Percentiles rank a stretch among this genome's conserved stretches.
Evolutionary conservation across 2,329 filamentous ascomycete genomes (phyloP).

Genomic region (Fusarium proliferatum): DNA sequence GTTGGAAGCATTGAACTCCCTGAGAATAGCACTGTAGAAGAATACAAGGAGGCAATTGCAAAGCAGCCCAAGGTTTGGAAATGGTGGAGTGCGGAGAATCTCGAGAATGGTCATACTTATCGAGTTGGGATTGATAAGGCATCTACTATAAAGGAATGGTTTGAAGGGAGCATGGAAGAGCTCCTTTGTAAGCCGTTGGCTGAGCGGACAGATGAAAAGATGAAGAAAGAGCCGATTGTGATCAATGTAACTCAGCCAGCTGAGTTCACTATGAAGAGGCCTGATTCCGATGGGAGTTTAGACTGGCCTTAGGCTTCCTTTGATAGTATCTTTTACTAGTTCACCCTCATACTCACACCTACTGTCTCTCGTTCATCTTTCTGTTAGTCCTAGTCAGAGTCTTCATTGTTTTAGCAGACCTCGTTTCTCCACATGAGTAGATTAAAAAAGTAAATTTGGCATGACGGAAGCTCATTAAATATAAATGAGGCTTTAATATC

Average conservation of each 20-base stretch:
- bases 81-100: neutral
- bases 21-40: too few relatives aligned
- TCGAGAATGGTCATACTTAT: too few relatives aligned
- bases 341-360: too few relatives aligned
- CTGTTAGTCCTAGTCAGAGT: too few relatives aligned
- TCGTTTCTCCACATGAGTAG: too few relatives aligned
- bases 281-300: accelerated
- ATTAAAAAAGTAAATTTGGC: accelerated
- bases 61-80: neutral
- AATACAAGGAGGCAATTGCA: too few relatives aligned
- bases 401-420: too few relatives aligned
- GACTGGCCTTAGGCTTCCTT: neutral
- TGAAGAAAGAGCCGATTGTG: neutral
- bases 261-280: neutral
- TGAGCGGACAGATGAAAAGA: neutral
- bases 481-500: too few relatives aligned
- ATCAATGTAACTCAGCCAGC: neutral
- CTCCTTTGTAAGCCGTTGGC: neutral
- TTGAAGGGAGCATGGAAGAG: neutral
- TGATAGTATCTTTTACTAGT: accelerated
- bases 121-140: too few relatives aligned
- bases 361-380: too few relatives aligned
- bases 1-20: too few relatives aligned
- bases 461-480: too few relatives aligned
- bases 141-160: neutral